Evolutionary conservation across 2,329 filamentous ascomycete genomes (phyloP).

Genomic region (Nectriaceae sp.): DNA sequence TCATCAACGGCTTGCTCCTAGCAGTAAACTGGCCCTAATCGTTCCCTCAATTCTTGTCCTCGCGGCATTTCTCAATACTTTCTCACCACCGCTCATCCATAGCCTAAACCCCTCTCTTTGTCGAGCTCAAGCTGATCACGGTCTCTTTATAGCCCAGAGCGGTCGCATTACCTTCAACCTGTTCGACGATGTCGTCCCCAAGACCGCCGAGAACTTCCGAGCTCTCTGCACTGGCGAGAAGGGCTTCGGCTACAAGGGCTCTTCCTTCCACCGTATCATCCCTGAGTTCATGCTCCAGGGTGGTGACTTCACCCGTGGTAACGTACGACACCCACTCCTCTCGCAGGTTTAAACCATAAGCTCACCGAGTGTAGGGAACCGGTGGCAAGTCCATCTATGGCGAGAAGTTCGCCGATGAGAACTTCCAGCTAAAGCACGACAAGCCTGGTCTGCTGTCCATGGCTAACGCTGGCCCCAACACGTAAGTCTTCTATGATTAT

Average conservation of each 20-base stretch:
- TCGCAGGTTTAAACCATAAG: not conserved
- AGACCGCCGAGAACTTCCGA: constrained; percentile 84
- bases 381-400: constrained; percentile 95
- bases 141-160: constrained; percentile 57
- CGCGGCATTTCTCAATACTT: constrained; percentile 12
- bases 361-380: constrained; percentile 63
- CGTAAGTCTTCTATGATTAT: constrained; percentile 49
- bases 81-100: not conserved
- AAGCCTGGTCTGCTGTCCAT: constrained; percentile 83
- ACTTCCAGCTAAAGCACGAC: constrained; percentile 77
- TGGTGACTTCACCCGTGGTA: constrained; percentile 90
- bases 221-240: constrained; percentile 79
- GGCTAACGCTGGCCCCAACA: constrained; percentile 96
- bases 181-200: constrained; percentile 83
- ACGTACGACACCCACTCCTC: constrained; percentile 60
- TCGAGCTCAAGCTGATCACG: constrained; percentile 20
- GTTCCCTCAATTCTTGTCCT: not conserved
- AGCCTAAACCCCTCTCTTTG: not conserved
- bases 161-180: constrained; percentile 90
- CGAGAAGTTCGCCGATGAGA: constrained; percentile 93
- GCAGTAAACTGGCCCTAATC: not conserved
- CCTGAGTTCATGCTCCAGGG: constrained; percentile 94
- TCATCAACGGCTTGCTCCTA: not conserved
- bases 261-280: constrained; percentile 91
- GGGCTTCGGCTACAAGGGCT: constrained; percentile 81